phyloP scores from a whole-genome alignment of 352 stramenopile genomes.

The Hyaloperonospora brassicae region DNA sequence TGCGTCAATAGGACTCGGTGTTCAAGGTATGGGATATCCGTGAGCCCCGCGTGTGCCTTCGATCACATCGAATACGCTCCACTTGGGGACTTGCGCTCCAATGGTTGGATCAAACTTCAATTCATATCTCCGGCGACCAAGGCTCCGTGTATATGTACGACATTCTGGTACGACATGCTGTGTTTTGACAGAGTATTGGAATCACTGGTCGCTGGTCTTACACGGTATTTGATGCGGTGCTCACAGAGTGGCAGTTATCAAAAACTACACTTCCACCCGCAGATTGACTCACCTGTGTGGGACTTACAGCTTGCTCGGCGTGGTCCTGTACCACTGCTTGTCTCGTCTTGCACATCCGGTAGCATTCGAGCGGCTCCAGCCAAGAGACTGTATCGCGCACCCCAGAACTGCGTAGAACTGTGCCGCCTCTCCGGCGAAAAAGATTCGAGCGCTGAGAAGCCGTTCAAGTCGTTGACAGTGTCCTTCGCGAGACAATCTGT shows the following conservation, averaged over 20 bases:
- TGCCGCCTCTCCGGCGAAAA: constrained; percentile 51
- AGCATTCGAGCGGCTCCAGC: constrained; percentile 53
- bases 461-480: constrained; percentile 49
- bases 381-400: constrained; percentile 54
- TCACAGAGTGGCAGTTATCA: constrained; percentile 66
- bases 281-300: constrained; percentile 82
- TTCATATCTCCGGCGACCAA: constrained; percentile 78
- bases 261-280: constrained; percentile 74
- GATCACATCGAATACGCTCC: constrained; percentile 72
- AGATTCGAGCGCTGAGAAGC: constrained; percentile 38
- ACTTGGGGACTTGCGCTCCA: constrained; percentile 72
- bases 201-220: not conserved
- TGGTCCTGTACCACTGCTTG: constrained; percentile 35
- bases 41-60: constrained; percentile 65
- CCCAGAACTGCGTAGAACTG: constrained; percentile 64
- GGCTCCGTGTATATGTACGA: constrained; percentile 74
- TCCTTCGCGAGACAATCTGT: constrained; percentile 45
- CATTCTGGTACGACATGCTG: constrained; percentile 50
- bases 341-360: constrained; percentile 64
- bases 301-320: constrained; percentile 58
- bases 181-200: not conserved
- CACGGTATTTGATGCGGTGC: not conserved
- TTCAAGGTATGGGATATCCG: constrained; percentile 84
- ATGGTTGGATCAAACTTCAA: constrained; percentile 67
- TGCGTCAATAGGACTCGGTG: constrained; percentile 46